These are phyloP conservation scores for Leishmania arabica DNA, from an alignment of 208 protist species.

Conservation along the genomic window DNA sequence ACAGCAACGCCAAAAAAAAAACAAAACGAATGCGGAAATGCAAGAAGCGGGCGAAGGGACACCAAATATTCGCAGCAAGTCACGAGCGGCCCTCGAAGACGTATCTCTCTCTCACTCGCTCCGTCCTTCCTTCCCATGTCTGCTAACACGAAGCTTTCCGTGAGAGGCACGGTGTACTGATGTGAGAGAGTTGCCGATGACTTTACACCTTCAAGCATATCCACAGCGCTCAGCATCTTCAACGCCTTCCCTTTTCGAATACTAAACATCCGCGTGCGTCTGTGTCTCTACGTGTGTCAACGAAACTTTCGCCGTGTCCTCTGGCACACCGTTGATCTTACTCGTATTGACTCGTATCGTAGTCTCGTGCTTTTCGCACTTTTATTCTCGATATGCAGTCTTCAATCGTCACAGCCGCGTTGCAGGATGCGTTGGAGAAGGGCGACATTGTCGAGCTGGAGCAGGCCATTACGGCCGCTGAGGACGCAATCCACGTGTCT, in stretches of 20 bases:
- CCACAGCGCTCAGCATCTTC: neutral
- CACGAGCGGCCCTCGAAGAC: neutral
- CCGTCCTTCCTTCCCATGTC: neutral
- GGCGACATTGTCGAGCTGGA: slow-evolving; percentile 72
- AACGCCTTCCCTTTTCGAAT: neutral
- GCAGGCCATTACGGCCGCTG: slow-evolving; percentile 48
- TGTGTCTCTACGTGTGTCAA: neutral
- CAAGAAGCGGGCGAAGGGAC: no score
- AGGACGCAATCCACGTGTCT: slow-evolving; percentile 31
- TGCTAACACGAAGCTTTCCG: neutral
- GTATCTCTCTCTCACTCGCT: neutral
- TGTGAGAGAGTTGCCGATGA: neutral
- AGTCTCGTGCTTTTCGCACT: no score
- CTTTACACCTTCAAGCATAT: neutral
- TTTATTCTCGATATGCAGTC: neutral
- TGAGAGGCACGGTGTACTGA: neutral
- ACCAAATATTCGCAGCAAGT: neutral
- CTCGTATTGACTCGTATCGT: no score
- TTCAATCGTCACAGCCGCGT: slow-evolving; percentile 22
- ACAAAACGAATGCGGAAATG: no score
- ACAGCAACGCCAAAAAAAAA: no score
- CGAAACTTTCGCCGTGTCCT: neutral
- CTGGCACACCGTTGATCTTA: neutral
- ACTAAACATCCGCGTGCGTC: neutral
- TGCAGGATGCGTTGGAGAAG: slow-evolving; percentile 55